These are phyloP conservation scores for Cladosporium sp. DNA, from an alignment of 2,329 filamentous ascomycete species.

Conservation along the genomic window DNA sequence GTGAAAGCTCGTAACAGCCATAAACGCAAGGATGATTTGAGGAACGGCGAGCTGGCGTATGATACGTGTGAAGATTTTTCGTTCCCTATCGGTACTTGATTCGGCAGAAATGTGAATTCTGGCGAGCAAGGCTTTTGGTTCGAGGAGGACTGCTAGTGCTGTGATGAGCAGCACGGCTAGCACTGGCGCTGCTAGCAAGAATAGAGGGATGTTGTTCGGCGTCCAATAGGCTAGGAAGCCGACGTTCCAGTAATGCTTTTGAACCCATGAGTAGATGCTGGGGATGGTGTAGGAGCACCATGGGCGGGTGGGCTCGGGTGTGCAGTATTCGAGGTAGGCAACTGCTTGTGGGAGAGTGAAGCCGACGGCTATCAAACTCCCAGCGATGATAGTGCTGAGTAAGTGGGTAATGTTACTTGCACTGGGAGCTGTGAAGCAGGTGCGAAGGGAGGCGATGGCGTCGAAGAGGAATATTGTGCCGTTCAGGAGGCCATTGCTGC, in stretches of 20 bases:
- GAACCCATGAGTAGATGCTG: slow-evolving; percentile 89
- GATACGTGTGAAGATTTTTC: slow-evolving; percentile 13
- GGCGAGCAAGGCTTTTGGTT: background rate
- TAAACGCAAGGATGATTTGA: slow-evolving; percentile 66
- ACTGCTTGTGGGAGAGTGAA: slow-evolving; percentile 67
- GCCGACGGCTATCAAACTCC: slow-evolving; percentile 63
- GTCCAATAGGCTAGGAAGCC: slow-evolving; percentile 92
- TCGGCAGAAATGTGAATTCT: background rate
- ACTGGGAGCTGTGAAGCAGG: slow-evolving; percentile 32
- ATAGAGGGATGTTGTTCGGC: slow-evolving; percentile 77
- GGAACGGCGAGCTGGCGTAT: slow-evolving; percentile 60
- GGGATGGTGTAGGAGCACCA: slow-evolving; percentile 76
- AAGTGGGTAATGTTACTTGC: slow-evolving; percentile 16
- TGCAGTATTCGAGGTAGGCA: slow-evolving; percentile 71
- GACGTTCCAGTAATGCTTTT: slow-evolving; percentile 84
- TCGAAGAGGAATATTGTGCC: slow-evolving; percentile 71
- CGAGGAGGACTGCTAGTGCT: slow-evolving; percentile 31
- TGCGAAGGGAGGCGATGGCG: slow-evolving; percentile 40
- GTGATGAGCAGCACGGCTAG: slow-evolving; percentile 64
- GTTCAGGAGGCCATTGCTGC: slow-evolving; percentile 82
- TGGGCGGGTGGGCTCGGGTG: slow-evolving; percentile 40
- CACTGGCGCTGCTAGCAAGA: slow-evolving; percentile 77
- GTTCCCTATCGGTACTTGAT: background rate
- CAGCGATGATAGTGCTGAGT: slow-evolving; percentile 56
- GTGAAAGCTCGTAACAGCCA: slow-evolving; percentile 78